Percentiles rank a stretch among this genome's conserved stretches.
phyloP scores from a whole-genome alignment of 2,329 filamentous ascomycete species.

The Parastagonospora nodorum region DNA sequence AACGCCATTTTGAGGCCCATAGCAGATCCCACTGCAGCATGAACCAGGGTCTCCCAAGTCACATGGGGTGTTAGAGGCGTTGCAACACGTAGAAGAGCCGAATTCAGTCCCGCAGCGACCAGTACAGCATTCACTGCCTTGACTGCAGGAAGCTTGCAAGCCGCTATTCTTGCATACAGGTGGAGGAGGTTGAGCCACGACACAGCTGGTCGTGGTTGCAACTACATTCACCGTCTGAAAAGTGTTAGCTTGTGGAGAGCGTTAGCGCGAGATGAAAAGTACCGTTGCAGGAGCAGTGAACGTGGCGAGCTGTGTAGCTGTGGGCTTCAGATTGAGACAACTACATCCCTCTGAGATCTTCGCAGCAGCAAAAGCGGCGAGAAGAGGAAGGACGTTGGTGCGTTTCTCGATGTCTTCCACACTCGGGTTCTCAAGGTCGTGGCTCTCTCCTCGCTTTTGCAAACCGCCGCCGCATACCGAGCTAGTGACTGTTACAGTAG shows the following conservation, averaged over 20 bases:
- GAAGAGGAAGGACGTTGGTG: background rate
- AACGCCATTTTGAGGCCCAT: no score
- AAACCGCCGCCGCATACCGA: background rate
- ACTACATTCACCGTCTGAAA: background rate
- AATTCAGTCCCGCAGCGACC: background rate
- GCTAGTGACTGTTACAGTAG: background rate
- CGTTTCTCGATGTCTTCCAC: background rate
- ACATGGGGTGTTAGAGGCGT: background rate
- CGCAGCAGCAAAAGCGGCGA: conserved; percentile 3
- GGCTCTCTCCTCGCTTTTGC: background rate
- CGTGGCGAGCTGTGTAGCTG: background rate
- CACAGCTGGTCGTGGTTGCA: background rate
- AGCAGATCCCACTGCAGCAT: background rate
- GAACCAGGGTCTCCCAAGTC: background rate
- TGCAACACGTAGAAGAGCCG: background rate
- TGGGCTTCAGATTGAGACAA: background rate
- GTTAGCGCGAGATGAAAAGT: background rate
- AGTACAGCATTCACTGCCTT: background rate
- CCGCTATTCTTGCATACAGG: background rate
- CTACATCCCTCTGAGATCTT: conserved; percentile 5
- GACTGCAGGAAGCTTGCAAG: background rate
- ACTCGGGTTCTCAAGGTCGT: background rate
- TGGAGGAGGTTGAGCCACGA: background rate
- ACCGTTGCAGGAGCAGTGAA: background rate
- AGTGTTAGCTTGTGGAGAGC: background rate